Conservation (phyloP, 2,329 filamentous ascomycete species). For the Fusarium cicatricum region DNA sequence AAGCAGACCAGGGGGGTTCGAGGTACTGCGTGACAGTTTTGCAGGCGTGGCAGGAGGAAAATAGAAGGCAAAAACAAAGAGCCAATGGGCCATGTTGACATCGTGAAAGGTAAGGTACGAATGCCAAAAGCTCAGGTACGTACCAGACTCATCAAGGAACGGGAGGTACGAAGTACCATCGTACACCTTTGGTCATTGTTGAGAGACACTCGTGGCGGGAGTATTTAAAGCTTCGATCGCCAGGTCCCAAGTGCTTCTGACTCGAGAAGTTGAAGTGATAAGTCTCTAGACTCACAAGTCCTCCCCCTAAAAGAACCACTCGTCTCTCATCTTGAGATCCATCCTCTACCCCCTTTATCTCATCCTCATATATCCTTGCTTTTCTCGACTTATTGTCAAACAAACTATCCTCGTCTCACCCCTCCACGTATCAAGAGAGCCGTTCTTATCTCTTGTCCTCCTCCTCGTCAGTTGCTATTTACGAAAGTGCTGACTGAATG, state of each 20-base stretch:
- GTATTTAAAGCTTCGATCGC: constrained; percentile 45
- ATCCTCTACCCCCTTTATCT: constrained; percentile 17
- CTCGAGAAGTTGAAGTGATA: constrained; percentile 33
- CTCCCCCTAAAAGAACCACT: constrained; percentile 15
- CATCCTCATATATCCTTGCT: constrained; percentile 14
- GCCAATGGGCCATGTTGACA: constrained; percentile 26
- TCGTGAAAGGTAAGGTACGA: constrained; percentile 16
- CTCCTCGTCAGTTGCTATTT: constrained; percentile 42
- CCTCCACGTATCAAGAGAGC: constrained; percentile 40
- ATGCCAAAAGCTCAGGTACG: constrained; percentile 26
- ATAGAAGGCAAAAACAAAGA: constrained; percentile 27
- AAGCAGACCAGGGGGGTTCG: constrained; percentile 32
- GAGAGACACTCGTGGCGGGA: constrained; percentile 35
- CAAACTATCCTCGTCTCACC: constrained; percentile 28
- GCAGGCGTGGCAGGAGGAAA: constrained; percentile 34
- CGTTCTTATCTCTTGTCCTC: constrained; percentile 40
- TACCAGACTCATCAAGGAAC: constrained; percentile 21
- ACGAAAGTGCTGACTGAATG: constrained; percentile 44
- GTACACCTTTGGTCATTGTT: constrained; percentile 30
- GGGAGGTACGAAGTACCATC: constrained; percentile 35
- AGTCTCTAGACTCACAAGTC: constrained; percentile 34
- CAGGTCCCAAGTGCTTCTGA: constrained; percentile 24
- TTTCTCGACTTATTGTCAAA: constrained; percentile 26
- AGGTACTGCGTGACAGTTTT: constrained; percentile 35
- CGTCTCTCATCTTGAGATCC: constrained; percentile 22